These are phyloP conservation scores for Saccharomyces hybrid DNA, from an alignment of 1,139 yeast genomes.

Conservation along the genomic window DNA sequence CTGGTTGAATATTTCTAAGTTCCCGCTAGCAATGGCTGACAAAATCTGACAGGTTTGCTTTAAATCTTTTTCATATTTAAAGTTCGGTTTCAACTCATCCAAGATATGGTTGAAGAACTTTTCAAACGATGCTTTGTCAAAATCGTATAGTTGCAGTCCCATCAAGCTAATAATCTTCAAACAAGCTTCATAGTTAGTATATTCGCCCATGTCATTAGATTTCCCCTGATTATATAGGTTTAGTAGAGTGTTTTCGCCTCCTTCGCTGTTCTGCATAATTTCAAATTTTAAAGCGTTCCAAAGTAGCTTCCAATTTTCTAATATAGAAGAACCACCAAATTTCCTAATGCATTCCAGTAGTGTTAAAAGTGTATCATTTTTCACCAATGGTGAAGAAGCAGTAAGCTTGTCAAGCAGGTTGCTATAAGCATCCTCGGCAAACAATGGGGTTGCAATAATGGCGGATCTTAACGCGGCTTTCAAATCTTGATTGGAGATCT, in stretches of 20 bases:
- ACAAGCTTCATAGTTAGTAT: background rate
- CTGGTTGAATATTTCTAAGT: constrained; percentile 38
- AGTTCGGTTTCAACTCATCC: constrained; percentile 52
- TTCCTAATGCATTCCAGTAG: constrained; percentile 47
- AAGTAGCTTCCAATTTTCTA: constrained; percentile 58
- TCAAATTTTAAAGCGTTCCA: constrained; percentile 91
- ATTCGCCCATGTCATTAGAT: background rate
- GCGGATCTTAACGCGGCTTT: constrained; percentile 50
- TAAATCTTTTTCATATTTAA: constrained; percentile 46
- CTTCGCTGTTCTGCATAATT: constrained; percentile 63
- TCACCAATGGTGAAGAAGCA: constrained; percentile 70
- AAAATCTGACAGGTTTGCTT: constrained; percentile 57
- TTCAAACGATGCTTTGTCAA: constrained; percentile 29
- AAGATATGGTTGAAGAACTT: constrained; percentile 38
- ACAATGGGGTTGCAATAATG: constrained; percentile 54
- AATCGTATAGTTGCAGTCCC: constrained; percentile 26
- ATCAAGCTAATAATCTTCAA: background rate
- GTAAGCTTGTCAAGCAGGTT: constrained; percentile 77
- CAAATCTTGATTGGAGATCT: constrained; percentile 66
- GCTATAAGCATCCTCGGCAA: constrained; percentile 68
- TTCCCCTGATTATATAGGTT: constrained; percentile 3
- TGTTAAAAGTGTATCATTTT: constrained; percentile 67
- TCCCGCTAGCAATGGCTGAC: constrained; percentile 45
- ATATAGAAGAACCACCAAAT: constrained; percentile 40
- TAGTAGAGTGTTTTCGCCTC: constrained; percentile 22